Base-by-base conservation (phyloP, 352 stramenopile genomes). In the Phytophthora pini region DNA sequence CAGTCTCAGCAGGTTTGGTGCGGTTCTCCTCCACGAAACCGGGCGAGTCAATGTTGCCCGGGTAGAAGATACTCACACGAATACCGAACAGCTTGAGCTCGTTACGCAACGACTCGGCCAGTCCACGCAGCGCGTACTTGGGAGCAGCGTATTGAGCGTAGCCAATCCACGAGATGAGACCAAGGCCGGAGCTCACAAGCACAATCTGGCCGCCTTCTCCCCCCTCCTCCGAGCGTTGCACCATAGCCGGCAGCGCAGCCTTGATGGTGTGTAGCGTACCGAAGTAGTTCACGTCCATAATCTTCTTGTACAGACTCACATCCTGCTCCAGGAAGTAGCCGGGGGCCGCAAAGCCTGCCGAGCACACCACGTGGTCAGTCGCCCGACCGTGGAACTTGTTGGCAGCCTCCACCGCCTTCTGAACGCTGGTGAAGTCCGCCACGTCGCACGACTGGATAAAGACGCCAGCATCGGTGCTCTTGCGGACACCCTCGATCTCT, bases 221-320 rank as follows among this genome's bases (percentile, higher is more conserved):
- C 29, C 76, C 74, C 45, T 81, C 65, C 51, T 92, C 71, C 59
- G 90, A 91, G 34, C 78, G 72, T 36, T 77, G 48, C 36, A 94
- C 71, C 87, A 96, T 95, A 9, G 76, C 76, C 15, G 87, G 87
- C 44, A 96, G 66, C n/a, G 83, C 85, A 12, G 87, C 87, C 61
- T 94, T 93, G 56, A 94, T 82, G 13, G 81, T 63, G 67, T 95
- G 72, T 27, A 96, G 68, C 44, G 84, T 83, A 31, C 87, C 87
- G 59, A 96, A 93, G 78, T 94, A 96, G 71, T 96, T 94, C 49
- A 95, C 72, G 53, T 95, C 84, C 82, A 95, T 95, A 47, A 89
- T 88, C 70, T 84, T 82, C 70, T 74, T 84, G 76, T 84, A 88
- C 13, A 92, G 70, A 43, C 64, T 76, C 45, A 93, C 69, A 34